Percentiles rank a stretch among this genome's conserved stretches.
These are phyloP conservation scores for Pyrenopolyporus hunteri DNA, from an alignment of 495 filamentous ascomycete genomes.

Conservation along the genomic window DNA sequence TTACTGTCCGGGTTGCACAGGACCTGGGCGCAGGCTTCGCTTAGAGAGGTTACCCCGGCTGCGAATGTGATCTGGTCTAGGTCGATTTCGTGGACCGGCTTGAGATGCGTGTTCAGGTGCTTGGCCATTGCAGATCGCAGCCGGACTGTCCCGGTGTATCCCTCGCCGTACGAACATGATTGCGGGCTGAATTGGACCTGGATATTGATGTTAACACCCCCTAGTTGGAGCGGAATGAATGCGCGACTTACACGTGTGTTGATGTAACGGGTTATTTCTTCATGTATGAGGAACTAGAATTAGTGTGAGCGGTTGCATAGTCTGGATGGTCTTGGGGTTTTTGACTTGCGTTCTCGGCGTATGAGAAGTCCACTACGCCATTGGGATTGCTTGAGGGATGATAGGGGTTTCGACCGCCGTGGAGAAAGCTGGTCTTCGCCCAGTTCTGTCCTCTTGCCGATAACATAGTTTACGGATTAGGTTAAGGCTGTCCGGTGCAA, in stretches of 20 bases:
- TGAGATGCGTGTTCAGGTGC: slow-evolving; percentile 53
- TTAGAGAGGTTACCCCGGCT: slow-evolving; percentile 55
- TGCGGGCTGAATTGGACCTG: slow-evolving; percentile 29
- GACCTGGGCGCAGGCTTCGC: slow-evolving; percentile 53
- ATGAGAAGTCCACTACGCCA: slow-evolving; percentile 31
- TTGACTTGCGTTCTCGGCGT: slow-evolving; percentile 36
- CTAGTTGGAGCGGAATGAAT: background rate
- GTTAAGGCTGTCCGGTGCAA: too few relatives aligned
- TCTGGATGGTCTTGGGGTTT: background rate
- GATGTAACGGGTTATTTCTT: slow-evolving; percentile 29
- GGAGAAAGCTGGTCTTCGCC: slow-evolving; percentile 26
- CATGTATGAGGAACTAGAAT: slow-evolving; percentile 26
- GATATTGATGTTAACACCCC: background rate
- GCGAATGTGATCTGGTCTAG: slow-evolving; percentile 52
- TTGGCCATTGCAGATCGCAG: slow-evolving; percentile 52
- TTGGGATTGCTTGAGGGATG: slow-evolving; percentile 31
- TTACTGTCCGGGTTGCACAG: slow-evolving; percentile 51
- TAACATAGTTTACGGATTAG: too few relatives aligned
- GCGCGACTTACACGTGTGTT: slow-evolving; percentile 21
- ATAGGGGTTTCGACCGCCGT: slow-evolving; percentile 27
- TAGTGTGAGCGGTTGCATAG: background rate
- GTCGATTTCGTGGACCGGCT: slow-evolving; percentile 46
- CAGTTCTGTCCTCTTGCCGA: slow-evolving; percentile 23
- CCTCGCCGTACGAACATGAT: slow-evolving; percentile 31
- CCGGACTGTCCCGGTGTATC: slow-evolving; percentile 34